Evolutionary conservation across 345 rosid species (phyloP), one percentile per base, ranked within the genome.

Genomic region (Arabis alpina): DNA sequence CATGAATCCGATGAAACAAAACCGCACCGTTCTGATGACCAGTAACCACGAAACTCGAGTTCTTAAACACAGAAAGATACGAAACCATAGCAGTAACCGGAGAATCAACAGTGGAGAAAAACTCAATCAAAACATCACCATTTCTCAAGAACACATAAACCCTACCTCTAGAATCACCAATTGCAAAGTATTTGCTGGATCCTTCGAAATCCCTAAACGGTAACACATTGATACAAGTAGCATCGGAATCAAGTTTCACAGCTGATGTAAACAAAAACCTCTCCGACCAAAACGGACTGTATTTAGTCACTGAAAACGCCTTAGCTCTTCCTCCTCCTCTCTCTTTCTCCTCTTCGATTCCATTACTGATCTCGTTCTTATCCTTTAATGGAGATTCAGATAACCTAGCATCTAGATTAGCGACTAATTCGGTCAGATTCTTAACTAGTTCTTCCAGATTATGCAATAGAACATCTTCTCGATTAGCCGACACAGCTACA

Each of bases 201-300:
- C 97, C 98, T 71, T 89, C 93, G 54, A 66, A 84, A 78, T 91
- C 99, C 6, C 80, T 83, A 58, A 84, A 89, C 4, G 98, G 99
- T 61, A 94, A 77, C 42, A 91, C 85, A 58, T 82, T 84, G 51
- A 88, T 65, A 74, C 89, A 86, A 5, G 93, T 85, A 11, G 95
- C 88, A 62, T 82, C 83, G 19, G 90, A 86, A 65, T 83, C 86
- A 62, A 91, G 80, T 45, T 86, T 91, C 85, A 94, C 92, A 42
- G 98, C 96, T 23, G 96, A 89, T 39, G 83, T 82, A 63, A 89
- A 89, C 23, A 82, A 87, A 80, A 91, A 89, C 81, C 85, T 84
- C 84, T 94, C 99, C 24, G 95, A 83, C 97, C 98, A 94, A 45
- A 83, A 80, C 8, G 86, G 95, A 61, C 88, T 86, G 74, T 79